A percentile compares a stretch with the other conserved stretches of the same genome.
These are phyloP conservation scores for Thraustotheca clavata DNA, from an alignment of 352 stramenopile genomes.

Conservation along the genomic window DNA sequence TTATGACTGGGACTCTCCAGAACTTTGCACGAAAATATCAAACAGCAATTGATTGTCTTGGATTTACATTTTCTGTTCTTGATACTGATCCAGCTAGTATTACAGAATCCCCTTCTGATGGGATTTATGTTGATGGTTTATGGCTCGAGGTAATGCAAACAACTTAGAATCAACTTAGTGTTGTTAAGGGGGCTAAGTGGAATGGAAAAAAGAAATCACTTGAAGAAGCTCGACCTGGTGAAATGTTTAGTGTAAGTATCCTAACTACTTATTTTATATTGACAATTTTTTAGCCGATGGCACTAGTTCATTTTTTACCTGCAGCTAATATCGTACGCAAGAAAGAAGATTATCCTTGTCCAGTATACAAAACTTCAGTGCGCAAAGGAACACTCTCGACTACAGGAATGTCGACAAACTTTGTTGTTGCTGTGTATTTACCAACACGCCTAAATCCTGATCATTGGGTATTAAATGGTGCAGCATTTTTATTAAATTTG, in stretches of 20 bases:
- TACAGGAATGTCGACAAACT: slow-evolving; percentile 92
- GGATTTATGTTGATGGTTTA: slow-evolving; percentile 89
- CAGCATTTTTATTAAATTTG: slow-evolving; percentile 90
- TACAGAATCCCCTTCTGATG: slow-evolving; percentile 63
- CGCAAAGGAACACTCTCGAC: slow-evolving; percentile 87
- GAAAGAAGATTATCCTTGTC: slow-evolving; percentile 77
- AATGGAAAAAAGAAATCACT: slow-evolving; percentile 56
- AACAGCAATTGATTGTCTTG: slow-evolving; percentile 90
- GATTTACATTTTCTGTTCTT: slow-evolving; percentile 86
- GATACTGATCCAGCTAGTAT: slow-evolving; percentile 49
- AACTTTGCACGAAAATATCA: slow-evolving; percentile 93
- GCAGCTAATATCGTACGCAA: slow-evolving; percentile 61
- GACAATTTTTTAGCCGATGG: slow-evolving; percentile 42
- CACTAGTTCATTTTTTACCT: slow-evolving; percentile 86
- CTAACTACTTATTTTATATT: too few species aligned
- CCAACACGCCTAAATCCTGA: slow-evolving; percentile 72
- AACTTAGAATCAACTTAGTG: slow-evolving; percentile 16
- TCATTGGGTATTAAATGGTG: slow-evolving; percentile 89
- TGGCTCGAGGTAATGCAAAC: slow-evolving; percentile 44
- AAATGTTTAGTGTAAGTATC: slow-evolving; percentile 80
- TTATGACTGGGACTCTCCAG: slow-evolving; percentile 94
- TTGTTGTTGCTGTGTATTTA: slow-evolving; percentile 88
- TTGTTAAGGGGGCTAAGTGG: slow-evolving; percentile 80
- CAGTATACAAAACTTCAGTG: slow-evolving; percentile 93
- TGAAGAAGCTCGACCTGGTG: slow-evolving; percentile 73